Evolutionary conservation across 805 yeast species (phyloP).

Genomic region (Priceomyces fermenticarens): DNA sequence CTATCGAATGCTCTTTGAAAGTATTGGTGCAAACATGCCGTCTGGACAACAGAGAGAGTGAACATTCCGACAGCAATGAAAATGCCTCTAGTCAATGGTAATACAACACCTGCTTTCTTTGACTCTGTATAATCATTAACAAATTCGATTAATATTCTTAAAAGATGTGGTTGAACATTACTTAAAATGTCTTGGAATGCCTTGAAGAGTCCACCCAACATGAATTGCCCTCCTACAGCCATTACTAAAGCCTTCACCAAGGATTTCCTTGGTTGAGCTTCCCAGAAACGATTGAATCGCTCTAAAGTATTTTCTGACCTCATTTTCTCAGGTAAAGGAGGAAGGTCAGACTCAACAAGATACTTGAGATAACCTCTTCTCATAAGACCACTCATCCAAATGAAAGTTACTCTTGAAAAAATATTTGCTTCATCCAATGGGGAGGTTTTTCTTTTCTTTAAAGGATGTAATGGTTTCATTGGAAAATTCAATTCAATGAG

Average conservation of each 20-base stretch:
- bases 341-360: slow-evolving; percentile 64
- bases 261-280: slow-evolving; percentile 47
- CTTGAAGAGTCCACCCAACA: slow-evolving; percentile 71
- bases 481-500: slow-evolving; percentile 43
- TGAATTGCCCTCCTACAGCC: slow-evolving; percentile 73
- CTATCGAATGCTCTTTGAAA: slow-evolving; percentile 70
- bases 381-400: slow-evolving; percentile 91
- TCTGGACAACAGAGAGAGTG: slow-evolving; percentile 69
- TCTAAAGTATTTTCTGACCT: slow-evolving; percentile 52
- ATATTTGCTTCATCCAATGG: slow-evolving; percentile 64
- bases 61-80: slow-evolving; percentile 78
- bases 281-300: slow-evolving; percentile 60
- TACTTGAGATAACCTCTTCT: slow-evolving; percentile 65
- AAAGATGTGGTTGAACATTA: slow-evolving; percentile 30
- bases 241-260: slow-evolving; percentile 57
- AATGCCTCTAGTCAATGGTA: slow-evolving; percentile 71
- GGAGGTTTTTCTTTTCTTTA: slow-evolving; percentile 16
- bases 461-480: slow-evolving; percentile 24
- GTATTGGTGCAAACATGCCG: slow-evolving; percentile 74
- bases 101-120: slow-evolving; percentile 32
- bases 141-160: slow-evolving; percentile 26
- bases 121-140: slow-evolving; percentile 38
- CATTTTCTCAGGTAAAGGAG: slow-evolving; percentile 68
- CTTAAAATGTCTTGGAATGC: slow-evolving; percentile 73
- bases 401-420: slow-evolving; percentile 72